Evolutionary conservation across 495 filamentous ascomycete species (phyloP), one percentile per base, ranked within the genome.

Genomic region (Cercophora scortea): DNA sequence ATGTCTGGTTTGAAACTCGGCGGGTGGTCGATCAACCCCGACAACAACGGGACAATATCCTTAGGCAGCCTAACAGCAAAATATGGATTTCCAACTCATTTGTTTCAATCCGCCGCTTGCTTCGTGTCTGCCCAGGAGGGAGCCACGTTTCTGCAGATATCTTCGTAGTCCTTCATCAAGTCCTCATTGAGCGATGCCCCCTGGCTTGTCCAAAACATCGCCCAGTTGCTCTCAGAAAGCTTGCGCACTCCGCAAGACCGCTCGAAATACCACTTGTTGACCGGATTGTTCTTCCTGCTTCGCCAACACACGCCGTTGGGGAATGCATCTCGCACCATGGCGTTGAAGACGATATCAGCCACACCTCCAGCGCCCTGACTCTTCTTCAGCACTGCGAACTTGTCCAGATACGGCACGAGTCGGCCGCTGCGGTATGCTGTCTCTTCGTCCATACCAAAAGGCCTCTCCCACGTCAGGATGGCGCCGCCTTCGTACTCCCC

Each of bases 251-350:
- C 92, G 50, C 78, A 75, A 8, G 87, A 87, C 40, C 92, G 78
- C 66, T 97, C 92, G 64, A 96, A 96, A 64, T 98, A 94, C 89
- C 89, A 94, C 62, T 92, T 94, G 54, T 94, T 94, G 1, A 93
- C 89, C 9, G 86, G 86, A 61, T 94, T 94, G 60, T 87, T 75
- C 64, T 81, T 84, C 49, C 88, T 73, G 58, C 86, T 90, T 47
- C 89, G 74, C 89, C 89, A 94, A 63, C 83, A 84, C 32, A 92
- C 85, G 0, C 88, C 87, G 13, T 76, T 63, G 1, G 90, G 91
- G 59, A 95, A 95, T 57, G 88, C 91, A 12, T 84, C 78, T 19
- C 86, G 82, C 32, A 95, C 87, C 89, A 99, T 96, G 15, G 89
- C 85, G 55, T 90, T 95, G 69, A 96, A 99, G 6, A 99, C 84